A percentile compares a stretch with the other conserved stretches of the same genome.
Evolutionary conservation across 495 filamentous ascomycete species (phyloP).

Genomic region (Niebla homalea): DNA sequence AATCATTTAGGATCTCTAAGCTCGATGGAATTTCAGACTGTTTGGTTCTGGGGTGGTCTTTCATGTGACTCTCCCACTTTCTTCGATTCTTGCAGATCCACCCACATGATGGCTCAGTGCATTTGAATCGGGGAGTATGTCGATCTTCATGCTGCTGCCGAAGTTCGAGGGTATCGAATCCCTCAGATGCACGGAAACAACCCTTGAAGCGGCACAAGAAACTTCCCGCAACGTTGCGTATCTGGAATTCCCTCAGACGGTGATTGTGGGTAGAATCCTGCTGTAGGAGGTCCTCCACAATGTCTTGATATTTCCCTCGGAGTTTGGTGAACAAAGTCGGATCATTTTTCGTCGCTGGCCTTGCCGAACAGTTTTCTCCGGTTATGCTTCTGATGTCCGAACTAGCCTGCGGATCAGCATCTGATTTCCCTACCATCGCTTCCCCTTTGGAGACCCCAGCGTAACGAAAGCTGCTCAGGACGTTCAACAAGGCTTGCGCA

Average conservation of each 20-base stretch:
- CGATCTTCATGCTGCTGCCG: conserved; percentile 7
- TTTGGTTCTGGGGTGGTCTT: too few species aligned
- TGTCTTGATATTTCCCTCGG: background rate
- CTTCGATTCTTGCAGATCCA: background rate
- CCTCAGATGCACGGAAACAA: conserved; percentile 1
- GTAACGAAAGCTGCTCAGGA: too few species aligned
- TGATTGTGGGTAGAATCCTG: background rate
- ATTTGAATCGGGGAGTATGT: conserved; percentile 5
- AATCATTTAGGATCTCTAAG: too few species aligned
- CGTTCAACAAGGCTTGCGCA: too few species aligned
- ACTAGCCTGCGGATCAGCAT: background rate
- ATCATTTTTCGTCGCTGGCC: background rate
- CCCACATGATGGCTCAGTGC: conserved; percentile 2
- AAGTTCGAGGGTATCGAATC: conserved; percentile 1
- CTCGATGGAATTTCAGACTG: too few species aligned
- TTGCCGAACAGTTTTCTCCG: background rate
- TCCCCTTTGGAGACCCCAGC: too few species aligned
- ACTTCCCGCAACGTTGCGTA: background rate
- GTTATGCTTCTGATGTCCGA: background rate
- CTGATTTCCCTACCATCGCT: too few species aligned
- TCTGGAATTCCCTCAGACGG: background rate
- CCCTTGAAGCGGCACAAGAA: conserved; percentile 3
- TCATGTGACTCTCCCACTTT: background rate
- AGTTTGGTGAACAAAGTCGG: conserved; percentile 1
- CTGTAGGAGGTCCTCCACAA: conserved; percentile 1